Percentiles rank a stretch among this genome's conserved stretches.
These are phyloP conservation scores for Tetramitus jugosus DNA, from an alignment of 208 protist genomes.

Conservation along the genomic window DNA sequence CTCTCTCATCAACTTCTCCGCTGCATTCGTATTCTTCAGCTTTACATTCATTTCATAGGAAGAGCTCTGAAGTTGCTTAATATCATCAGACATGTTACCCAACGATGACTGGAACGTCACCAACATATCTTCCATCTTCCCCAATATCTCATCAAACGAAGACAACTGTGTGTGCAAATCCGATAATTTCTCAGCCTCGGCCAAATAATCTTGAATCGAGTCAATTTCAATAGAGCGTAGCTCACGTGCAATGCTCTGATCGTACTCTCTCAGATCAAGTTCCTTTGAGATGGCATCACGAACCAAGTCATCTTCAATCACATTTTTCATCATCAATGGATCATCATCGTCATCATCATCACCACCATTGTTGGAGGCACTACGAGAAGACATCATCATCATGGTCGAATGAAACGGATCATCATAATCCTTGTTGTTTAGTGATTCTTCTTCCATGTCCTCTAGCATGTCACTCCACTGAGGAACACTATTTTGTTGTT, in stretches of 20 bases:
- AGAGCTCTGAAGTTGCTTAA: not conserved
- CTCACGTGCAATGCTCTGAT: not conserved
- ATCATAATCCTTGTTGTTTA: too few relatives aligned
- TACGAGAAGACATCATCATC: too few relatives aligned
- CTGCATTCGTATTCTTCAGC: not conserved
- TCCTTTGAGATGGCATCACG: constrained; percentile 1
- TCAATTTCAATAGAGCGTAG: constrained; percentile 2
- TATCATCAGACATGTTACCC: constrained; percentile 17
- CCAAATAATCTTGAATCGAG: constrained; percentile 10
- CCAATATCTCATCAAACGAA: constrained; percentile 5
- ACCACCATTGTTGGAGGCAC: too few relatives aligned
- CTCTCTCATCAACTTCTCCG: too few relatives aligned
- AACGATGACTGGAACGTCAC: not conserved
- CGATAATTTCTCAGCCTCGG: constrained; percentile 1
- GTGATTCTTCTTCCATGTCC: too few relatives aligned
- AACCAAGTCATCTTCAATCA: constrained; percentile 21
- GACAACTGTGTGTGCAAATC: constrained; percentile 3
- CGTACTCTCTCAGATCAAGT: constrained; percentile 19
- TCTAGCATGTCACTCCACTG: too few relatives aligned
- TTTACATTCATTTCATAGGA: constrained; percentile 3
- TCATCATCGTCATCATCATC: too few relatives aligned
- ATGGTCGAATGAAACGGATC: too few relatives aligned
- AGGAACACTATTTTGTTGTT: too few relatives aligned
- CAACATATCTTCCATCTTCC: constrained; percentile 18
- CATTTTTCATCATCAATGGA: too few relatives aligned